These are phyloP conservation scores for Sphagnum magellanicum DNA, from an alignment of 228 moss, liverwort and hornwort genomes.

Conservation along the genomic window DNA sequence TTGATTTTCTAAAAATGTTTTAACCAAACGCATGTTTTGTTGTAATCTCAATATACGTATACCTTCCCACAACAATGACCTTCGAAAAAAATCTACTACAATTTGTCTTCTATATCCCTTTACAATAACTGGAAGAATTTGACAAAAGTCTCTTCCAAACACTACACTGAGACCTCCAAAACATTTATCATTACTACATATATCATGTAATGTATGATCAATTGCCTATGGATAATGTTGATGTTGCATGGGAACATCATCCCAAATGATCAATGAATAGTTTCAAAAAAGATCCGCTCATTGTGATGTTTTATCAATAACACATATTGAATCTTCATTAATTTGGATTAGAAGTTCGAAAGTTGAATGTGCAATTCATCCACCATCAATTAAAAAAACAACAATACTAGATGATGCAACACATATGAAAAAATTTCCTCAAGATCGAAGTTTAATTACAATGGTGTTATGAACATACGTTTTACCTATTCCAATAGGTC, in stretches of 20 bases:
- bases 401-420: neutral
- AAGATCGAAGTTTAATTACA: neutral
- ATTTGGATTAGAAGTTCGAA: neutral
- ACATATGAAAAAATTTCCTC: neutral
- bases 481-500: neutral
- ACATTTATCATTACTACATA: neutral
- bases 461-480: neutral
- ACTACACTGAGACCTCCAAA: neutral
- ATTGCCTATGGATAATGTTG: neutral
- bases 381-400: neutral
- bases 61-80: neutral
- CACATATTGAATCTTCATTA: neutral
- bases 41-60: neutral
- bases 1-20: neutral
- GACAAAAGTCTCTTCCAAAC: neutral
- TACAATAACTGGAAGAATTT: neutral
- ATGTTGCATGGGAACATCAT: conserved; percentile 1
- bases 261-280: conserved; percentile 2
- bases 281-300: neutral
- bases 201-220: neutral
- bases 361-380: neutral
- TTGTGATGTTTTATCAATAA: neutral
- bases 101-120: conserved; percentile 1
- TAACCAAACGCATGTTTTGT: neutral
- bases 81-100: neutral